Evolutionary conservation across 2,329 filamentous ascomycete genomes (phyloP).

Genomic region (Cadophora sp.): DNA sequence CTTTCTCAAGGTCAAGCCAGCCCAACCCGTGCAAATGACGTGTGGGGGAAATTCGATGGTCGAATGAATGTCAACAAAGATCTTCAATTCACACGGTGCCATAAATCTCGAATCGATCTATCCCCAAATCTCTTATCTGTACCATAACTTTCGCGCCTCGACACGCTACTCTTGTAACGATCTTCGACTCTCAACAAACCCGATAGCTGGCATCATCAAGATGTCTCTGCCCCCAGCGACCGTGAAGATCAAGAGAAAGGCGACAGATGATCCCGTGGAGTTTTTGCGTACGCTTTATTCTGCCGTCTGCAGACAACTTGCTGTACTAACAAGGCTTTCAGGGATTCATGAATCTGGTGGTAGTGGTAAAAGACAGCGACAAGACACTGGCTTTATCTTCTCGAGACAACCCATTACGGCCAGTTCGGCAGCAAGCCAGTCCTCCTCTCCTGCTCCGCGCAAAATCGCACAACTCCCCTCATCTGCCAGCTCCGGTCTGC

Average conservation of each 20-base stretch:
- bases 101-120: background rate
- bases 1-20: background rate
- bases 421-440: slow-evolving; percentile 10
- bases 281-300: slow-evolving; percentile 40
- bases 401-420: slow-evolving; percentile 35
- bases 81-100: background rate
- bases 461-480: slow-evolving; percentile 34
- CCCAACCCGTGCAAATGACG: background rate
- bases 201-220: background rate
- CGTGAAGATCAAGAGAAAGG: slow-evolving; percentile 45
- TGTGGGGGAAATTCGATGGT: background rate
- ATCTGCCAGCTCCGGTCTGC: slow-evolving; percentile 24
- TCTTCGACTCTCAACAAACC: background rate
- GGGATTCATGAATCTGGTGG: slow-evolving; percentile 41
- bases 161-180: background rate
- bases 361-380: slow-evolving; percentile 34
- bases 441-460: slow-evolving; percentile 24
- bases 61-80: slow-evolving; percentile 11
- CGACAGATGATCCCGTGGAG: slow-evolving; percentile 44
- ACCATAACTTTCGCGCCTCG: background rate
- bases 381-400: slow-evolving; percentile 40
- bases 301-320: background rate
- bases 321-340: slow-evolving; percentile 21
- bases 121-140: background rate
- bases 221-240: slow-evolving; percentile 43